Conservation (phyloP, 2,329 filamentous ascomycete genomes). For the Tolypocladium tropicale region DNA sequence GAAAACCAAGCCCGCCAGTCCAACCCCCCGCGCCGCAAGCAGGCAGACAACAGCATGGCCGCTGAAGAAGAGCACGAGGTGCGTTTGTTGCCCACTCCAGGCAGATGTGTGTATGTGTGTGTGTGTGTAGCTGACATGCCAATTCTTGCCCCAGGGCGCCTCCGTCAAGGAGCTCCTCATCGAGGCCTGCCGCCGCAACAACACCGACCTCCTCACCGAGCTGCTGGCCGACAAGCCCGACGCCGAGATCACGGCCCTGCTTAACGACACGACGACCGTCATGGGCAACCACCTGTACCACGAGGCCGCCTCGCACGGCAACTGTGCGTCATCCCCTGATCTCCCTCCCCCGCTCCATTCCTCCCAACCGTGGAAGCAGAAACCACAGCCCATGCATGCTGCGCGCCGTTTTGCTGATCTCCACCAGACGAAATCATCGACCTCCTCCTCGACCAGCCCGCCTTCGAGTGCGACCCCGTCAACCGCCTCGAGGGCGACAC, state of each 20-base stretch:
- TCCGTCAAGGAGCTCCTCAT: constrained; percentile 76
- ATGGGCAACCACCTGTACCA: constrained; percentile 86
- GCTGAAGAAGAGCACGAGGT: constrained; percentile 12
- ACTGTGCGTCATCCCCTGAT: constrained; percentile 54
- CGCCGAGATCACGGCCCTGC: constrained; percentile 59
- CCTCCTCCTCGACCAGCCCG: constrained; percentile 69
- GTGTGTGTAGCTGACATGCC: no score
- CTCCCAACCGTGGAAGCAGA: no score
- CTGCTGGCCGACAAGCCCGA: constrained; percentile 54
- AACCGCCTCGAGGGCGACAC: constrained; percentile 65
- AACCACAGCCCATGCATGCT: no score
- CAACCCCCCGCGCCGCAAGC: background rate
- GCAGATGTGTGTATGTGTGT: no score
- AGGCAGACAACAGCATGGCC: constrained; percentile 1
- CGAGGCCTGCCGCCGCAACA: constrained; percentile 89
- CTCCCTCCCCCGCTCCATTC: background rate
- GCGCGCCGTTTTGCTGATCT: background rate
- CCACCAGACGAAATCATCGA: constrained; percentile 69
- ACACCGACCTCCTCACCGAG: constrained; percentile 72
- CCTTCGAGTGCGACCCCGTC: constrained; percentile 74
- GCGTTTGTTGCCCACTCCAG: no score
- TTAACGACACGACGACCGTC: constrained; percentile 78
- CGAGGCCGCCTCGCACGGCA: constrained; percentile 74
- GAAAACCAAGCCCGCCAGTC: background rate
- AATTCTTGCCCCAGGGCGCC: constrained; percentile 74